Conservation (phyloP, 768 basidiomycete genomes). For the Auriscalpium vulgare region DNA sequence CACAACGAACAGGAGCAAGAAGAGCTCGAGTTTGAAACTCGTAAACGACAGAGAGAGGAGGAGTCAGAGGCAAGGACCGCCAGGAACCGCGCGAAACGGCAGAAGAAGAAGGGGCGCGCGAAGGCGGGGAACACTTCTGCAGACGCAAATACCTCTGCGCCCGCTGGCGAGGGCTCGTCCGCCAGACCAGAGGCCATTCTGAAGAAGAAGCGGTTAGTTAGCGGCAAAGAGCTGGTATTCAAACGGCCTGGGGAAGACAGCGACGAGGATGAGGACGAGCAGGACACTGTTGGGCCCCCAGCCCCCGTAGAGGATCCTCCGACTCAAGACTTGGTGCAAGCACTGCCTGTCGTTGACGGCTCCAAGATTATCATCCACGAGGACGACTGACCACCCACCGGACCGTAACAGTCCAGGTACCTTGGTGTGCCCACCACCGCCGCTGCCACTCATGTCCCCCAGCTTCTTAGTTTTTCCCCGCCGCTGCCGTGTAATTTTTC, state of each 20-base stretch:
- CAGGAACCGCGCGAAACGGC: conserved; percentile 90
- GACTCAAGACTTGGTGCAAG: neutral
- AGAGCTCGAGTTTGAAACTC: conserved; percentile 65
- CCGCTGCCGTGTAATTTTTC: no score
- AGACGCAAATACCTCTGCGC: conserved; percentile 19
- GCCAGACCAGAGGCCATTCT: conserved; percentile 32
- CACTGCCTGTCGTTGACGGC: conserved; percentile 24
- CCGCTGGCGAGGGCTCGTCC: conserved; percentile 17
- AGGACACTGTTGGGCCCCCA: conserved; percentile 18
- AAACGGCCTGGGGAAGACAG: conserved; percentile 43
- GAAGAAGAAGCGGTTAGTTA: conserved; percentile 79
- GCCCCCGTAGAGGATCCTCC: neutral
- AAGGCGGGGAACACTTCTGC: conserved; percentile 31
- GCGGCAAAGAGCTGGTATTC: conserved; percentile 64
- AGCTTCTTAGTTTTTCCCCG: no score
- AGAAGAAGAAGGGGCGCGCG: conserved; percentile 80
- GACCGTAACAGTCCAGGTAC: no score
- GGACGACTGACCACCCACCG: conserved; percentile 30
- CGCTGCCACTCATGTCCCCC: no score
- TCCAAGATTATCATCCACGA: conserved; percentile 42
- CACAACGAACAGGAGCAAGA: conserved; percentile 50
- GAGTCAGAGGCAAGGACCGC: conserved; percentile 81
- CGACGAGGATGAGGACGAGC: conserved; percentile 28
- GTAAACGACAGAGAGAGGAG: conserved; percentile 63
- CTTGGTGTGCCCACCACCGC: no score